These are phyloP conservation scores for Fusarium clavum DNA, from an alignment of 2,329 filamentous ascomycete species.

Conservation along the genomic window DNA sequence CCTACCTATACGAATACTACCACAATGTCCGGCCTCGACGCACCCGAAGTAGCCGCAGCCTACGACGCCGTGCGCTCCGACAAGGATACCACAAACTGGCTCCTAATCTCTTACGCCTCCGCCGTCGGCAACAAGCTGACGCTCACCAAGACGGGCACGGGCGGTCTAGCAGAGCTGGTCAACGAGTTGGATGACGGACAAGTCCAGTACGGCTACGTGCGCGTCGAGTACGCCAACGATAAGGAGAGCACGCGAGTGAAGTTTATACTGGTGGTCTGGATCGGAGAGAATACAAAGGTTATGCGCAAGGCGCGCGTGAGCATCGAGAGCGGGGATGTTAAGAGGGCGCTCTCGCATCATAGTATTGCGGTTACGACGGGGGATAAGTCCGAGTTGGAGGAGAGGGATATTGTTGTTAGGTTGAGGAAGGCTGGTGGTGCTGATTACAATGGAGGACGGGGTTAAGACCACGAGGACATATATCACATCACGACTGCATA, in stretches of 20 bases:
- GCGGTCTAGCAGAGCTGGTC: slow-evolving; percentile 70
- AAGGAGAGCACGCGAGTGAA: slow-evolving; percentile 76
- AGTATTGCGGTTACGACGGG: slow-evolving; percentile 73
- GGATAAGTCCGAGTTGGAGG: slow-evolving; percentile 70
- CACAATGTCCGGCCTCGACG: slow-evolving; percentile 65
- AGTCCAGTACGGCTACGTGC: slow-evolving; percentile 75
- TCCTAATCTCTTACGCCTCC: slow-evolving; percentile 71
- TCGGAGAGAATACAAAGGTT: slow-evolving; percentile 71
- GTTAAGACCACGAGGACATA: slow-evolving; percentile 49
- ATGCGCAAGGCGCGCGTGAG: slow-evolving; percentile 78
- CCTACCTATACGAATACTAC: not conserved
- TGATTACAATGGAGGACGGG: slow-evolving; percentile 76
- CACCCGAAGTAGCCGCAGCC: slow-evolving; percentile 70
- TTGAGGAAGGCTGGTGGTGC: slow-evolving; percentile 75
- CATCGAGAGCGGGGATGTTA: slow-evolving; percentile 74
- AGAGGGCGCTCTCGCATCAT: slow-evolving; percentile 71
- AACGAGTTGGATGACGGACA: slow-evolving; percentile 66
- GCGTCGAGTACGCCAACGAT: slow-evolving; percentile 77
- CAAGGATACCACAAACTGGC: slow-evolving; percentile 74
- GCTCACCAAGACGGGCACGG: slow-evolving; percentile 68
- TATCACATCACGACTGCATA: too few relatives aligned
- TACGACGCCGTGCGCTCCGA: slow-evolving; percentile 76
- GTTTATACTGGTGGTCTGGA: slow-evolving; percentile 76
- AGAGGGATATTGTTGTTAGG: slow-evolving; percentile 69
- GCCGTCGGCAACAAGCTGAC: slow-evolving; percentile 66